phyloP scores from a whole-genome alignment of 805 yeast genomes.

The Yamadazyma olivae region DNA sequence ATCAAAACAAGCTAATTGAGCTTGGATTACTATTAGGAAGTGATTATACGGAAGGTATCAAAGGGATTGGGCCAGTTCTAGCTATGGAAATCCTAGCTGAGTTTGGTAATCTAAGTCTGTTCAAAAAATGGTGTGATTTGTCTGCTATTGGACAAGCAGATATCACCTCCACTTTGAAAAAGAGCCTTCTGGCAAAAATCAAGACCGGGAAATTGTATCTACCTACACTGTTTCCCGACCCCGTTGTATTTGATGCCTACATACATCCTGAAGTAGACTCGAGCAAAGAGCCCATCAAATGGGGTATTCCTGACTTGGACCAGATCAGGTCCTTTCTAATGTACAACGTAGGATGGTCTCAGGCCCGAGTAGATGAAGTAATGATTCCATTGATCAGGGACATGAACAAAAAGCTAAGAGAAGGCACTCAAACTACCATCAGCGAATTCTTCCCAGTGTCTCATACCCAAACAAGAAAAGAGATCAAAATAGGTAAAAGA shows the following conservation, averaged over 20 bases:
- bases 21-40: slow-evolving; percentile 86
- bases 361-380: slow-evolving; percentile 72
- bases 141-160: slow-evolving; percentile 40
- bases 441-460: slow-evolving; percentile 70
- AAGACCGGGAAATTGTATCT: slow-evolving; percentile 51
- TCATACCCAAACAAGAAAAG: slow-evolving; percentile 43
- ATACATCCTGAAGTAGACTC: slow-evolving; percentile 77
- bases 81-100: slow-evolving; percentile 90
- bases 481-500: slow-evolving; percentile 55
- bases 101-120: slow-evolving; percentile 47
- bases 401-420: slow-evolving; percentile 59
- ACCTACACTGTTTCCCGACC: slow-evolving; percentile 68
- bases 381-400: slow-evolving; percentile 81
- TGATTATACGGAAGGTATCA: slow-evolving; percentile 91
- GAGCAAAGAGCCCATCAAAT: slow-evolving; percentile 71
- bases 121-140: slow-evolving; percentile 58
- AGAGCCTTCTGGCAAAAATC: slow-evolving; percentile 55
- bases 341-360: slow-evolving; percentile 76
- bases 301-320: slow-evolving; percentile 91
- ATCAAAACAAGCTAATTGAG: slow-evolving; percentile 63
- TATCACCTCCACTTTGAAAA: slow-evolving; percentile 47
- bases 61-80: slow-evolving; percentile 91
- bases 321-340: slow-evolving; percentile 67
- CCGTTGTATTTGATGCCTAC: slow-evolving; percentile 70
- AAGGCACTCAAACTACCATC: slow-evolving; percentile 56